Percentiles rank a stretch among this genome's conserved stretches.
phyloP scores from a whole-genome alignment of 1,284 basidiomycete genomes.

The Puccinia coronata region DNA sequence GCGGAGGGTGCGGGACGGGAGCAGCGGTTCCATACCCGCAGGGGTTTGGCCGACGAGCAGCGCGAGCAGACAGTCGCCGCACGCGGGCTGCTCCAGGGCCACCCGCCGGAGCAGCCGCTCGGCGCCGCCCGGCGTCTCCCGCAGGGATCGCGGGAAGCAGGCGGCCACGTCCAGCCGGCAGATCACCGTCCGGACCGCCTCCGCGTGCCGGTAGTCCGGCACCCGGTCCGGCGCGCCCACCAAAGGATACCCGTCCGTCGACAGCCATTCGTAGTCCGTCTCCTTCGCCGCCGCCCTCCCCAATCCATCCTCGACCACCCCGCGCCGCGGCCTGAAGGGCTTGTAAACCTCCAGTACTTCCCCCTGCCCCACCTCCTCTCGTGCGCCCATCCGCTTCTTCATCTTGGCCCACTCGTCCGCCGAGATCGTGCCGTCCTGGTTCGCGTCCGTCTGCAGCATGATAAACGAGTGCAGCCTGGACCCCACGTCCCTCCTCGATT shows the following conservation, averaged over 20 bases:
- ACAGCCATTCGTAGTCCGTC: slow-evolving; percentile 33
- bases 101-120: slow-evolving; percentile 8
- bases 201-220: slow-evolving; percentile 2
- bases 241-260: slow-evolving; percentile 40
- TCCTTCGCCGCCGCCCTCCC: not conserved
- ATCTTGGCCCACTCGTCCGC: slow-evolving; percentile 60
- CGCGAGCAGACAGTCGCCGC: slow-evolving; percentile 41
- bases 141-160: slow-evolving; percentile 2
- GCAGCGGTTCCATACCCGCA: not conserved
- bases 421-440: slow-evolving; percentile 30
- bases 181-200: not conserved
- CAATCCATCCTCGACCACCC: not conserved
- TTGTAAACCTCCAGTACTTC: slow-evolving; percentile 64
- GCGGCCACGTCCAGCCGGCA: slow-evolving; percentile 4
- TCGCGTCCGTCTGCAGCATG: slow-evolving; percentile 30
- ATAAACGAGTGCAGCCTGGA: slow-evolving; percentile 41
- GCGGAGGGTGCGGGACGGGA: not conserved
- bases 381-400: slow-evolving; percentile 82
- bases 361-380: slow-evolving; percentile 83
- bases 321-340: not conserved
- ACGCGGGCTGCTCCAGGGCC: not conserved
- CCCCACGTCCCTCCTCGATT: too few species aligned
- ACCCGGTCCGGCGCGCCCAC: not conserved
- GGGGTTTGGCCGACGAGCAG: not conserved
- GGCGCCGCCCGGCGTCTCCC: not conserved